These are phyloP conservation scores for Castanospermum australe DNA, from an alignment of 306 rosid genomes.

Conservation along the genomic window DNA sequence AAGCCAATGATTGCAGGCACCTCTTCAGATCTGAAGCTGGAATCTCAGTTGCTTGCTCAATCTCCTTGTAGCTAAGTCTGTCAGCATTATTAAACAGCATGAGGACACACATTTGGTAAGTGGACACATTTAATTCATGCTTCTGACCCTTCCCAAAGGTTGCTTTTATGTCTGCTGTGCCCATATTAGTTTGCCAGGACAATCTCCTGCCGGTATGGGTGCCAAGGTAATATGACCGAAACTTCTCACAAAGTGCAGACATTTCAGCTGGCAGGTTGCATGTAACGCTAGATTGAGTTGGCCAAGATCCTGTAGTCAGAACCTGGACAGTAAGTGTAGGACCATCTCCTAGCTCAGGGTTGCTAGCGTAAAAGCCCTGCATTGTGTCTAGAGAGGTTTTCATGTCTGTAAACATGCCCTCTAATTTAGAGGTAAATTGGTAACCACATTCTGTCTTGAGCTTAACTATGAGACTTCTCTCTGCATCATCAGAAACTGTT, in stretches of 20 bases:
- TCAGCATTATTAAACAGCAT: slow-evolving; percentile 79
- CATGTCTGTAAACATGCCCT: slow-evolving; percentile 89
- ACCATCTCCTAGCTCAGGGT: slow-evolving; percentile 61
- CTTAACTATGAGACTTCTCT: slow-evolving; percentile 83
- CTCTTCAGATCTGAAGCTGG: slow-evolving; percentile 72
- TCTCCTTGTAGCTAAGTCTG: slow-evolving; percentile 67
- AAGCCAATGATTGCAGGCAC: slow-evolving; percentile 85
- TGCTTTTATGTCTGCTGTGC: slow-evolving; percentile 81
- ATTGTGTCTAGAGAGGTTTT: slow-evolving; percentile 76
- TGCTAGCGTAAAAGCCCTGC: slow-evolving; percentile 67
- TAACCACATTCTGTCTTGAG: slow-evolving; percentile 86
- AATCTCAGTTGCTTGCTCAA: slow-evolving; percentile 81
- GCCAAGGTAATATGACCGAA: slow-evolving; percentile 74
- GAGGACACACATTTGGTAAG: slow-evolving; percentile 85
- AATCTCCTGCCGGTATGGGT: slow-evolving; percentile 77
- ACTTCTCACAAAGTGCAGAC: slow-evolving; percentile 70
- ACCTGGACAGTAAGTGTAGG: slow-evolving; percentile 81
- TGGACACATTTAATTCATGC: slow-evolving; percentile 85
- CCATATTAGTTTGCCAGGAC: slow-evolving; percentile 91
- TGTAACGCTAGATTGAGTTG: slow-evolving; percentile 66
- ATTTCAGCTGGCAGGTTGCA: slow-evolving; percentile 84
- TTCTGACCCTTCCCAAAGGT: slow-evolving; percentile 76
- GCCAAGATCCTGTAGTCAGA: slow-evolving; percentile 84
- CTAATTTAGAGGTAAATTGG: slow-evolving; percentile 79
- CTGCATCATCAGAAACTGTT: slow-evolving; percentile 82